phyloP scores from a whole-genome alignment of 208 protist genomes.

The Leptomonas seymouri region DNA sequence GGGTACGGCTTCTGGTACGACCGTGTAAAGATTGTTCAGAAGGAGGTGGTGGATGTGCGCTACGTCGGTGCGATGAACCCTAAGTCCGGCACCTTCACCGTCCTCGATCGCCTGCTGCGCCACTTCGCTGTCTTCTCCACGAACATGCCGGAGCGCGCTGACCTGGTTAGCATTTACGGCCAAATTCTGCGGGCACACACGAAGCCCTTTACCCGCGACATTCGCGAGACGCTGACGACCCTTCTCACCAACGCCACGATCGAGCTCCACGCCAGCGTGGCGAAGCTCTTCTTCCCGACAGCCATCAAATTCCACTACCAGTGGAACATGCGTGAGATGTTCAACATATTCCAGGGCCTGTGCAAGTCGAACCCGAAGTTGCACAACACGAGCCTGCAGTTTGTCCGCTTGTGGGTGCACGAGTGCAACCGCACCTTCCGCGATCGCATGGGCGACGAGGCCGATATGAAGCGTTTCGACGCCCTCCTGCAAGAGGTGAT shows the following conservation, averaged over 20 bases:
- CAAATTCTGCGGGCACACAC: conserved; percentile 96
- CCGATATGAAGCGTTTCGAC: conserved; percentile 92
- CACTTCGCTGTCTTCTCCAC: conserved; percentile 98
- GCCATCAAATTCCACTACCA: conserved; percentile 99
- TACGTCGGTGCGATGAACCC: conserved; percentile 98
- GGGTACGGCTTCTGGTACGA: conserved; percentile 99
- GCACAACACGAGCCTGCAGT: conserved; percentile 76
- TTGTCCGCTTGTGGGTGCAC: conserved; percentile 96
- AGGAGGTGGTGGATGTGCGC: conserved; percentile 95
- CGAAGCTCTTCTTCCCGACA: conserved; percentile 97
- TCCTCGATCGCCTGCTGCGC: conserved; percentile 96
- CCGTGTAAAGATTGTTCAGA: conserved; percentile 94
- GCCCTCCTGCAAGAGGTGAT: conserved; percentile 89
- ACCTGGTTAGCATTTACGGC: conserved; percentile 95
- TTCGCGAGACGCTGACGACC: conserved; percentile 86
- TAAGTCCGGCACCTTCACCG: conserved; percentile 97
- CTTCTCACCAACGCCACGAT: conserved; percentile 93
- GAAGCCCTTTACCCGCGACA: conserved; percentile 80
- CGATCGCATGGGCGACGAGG: conserved; percentile 94
- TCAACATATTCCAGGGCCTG: conserved; percentile 96
- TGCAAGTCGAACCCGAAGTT: conserved; percentile 90
- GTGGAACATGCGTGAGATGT: conserved; percentile 99
- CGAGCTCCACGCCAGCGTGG: conserved; percentile 90
- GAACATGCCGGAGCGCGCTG: conserved; percentile 92
- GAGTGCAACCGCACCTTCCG: conserved; percentile 97